Evolutionary conservation across 345 rosid genomes (phyloP).

Genomic region (Eutrema heterophyllum): DNA sequence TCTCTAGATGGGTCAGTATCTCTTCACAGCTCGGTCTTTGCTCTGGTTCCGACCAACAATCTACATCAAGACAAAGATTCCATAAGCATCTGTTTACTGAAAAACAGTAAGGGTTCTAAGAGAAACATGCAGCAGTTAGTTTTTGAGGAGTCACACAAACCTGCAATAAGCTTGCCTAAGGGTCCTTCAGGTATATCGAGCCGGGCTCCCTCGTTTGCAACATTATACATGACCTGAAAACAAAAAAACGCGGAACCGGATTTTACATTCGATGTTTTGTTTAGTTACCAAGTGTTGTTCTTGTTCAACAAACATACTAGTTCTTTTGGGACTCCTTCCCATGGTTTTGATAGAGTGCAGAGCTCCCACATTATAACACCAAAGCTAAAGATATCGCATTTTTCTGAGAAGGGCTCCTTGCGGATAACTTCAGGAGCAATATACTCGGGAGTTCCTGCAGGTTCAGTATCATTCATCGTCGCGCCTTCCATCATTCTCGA

Average conservation of each 20-base stretch:
- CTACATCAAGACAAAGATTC: conserved; percentile 32
- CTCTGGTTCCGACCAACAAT: conserved; percentile 83
- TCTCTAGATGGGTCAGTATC: conserved; percentile 54
- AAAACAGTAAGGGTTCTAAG: not conserved
- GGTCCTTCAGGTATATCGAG: conserved; percentile 83
- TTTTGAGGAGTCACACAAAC: not conserved
- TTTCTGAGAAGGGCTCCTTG: conserved; percentile 68
- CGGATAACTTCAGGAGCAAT: conserved; percentile 93
- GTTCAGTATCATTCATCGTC: conserved; percentile 45
- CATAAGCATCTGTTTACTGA: not conserved
- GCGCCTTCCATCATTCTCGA: conserved; percentile 54
- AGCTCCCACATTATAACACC: conserved; percentile 98
- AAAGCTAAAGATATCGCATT: conserved; percentile 89
- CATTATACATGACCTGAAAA: conserved; percentile 63
- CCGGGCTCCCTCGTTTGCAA: conserved; percentile 66
- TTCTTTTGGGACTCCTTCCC: conserved; percentile 75
- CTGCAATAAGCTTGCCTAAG: conserved; percentile 34
- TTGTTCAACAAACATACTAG: conserved; percentile 39
- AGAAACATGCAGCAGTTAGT: not conserved
- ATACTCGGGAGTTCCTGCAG: conserved; percentile 93
- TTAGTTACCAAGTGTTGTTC: not conserved
- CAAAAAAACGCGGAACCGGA: not conserved
- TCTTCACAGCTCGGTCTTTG: conserved; percentile 73
- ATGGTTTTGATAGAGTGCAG: conserved; percentile 71
- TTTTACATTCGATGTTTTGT: not conserved